phyloP scores from a whole-genome alignment of 1,284 basidiomycete genomes.

The Irpex sp. region DNA sequence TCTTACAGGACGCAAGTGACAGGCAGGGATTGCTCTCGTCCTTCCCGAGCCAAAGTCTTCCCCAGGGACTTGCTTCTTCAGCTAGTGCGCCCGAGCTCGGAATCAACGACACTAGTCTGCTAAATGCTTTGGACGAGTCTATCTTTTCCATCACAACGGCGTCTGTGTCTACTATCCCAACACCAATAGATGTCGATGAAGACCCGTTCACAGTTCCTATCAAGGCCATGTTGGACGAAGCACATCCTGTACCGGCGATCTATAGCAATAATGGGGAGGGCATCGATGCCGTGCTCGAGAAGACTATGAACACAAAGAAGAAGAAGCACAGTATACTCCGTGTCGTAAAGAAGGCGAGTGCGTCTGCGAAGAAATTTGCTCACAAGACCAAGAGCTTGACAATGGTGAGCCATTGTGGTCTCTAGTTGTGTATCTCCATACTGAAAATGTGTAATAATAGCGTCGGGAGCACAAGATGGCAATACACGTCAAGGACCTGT shows the following conservation, averaged over 20 bases:
- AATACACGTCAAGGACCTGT: not conserved
- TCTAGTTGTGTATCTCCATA: not conserved
- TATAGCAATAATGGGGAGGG: not conserved
- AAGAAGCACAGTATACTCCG: not conserved
- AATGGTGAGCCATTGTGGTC: not conserved
- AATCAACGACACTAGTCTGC: constrained; percentile 60
- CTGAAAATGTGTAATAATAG: not conserved
- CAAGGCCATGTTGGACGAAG: not conserved
- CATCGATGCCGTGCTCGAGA: not conserved
- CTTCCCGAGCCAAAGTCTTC: constrained; percentile 31
- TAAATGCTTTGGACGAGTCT: not conserved
- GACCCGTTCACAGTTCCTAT: not conserved
- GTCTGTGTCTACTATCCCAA: not conserved
- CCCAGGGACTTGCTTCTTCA: constrained; percentile 73
- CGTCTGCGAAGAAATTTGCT: not conserved
- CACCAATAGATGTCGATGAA: not conserved
- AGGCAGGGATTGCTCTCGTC: not conserved
- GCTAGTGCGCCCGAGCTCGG: constrained; percentile 76
- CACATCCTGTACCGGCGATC: not conserved
- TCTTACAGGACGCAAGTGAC: not conserved
- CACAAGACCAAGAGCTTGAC: not conserved
- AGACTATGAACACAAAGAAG: not conserved
- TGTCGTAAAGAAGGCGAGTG: constrained; percentile 1
- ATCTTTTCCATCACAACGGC: not conserved
- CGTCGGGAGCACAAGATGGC: not conserved